Evolutionary conservation across 192 early-diverging fungal species (phyloP).

Genomic region (Coemansia sp.): DNA sequence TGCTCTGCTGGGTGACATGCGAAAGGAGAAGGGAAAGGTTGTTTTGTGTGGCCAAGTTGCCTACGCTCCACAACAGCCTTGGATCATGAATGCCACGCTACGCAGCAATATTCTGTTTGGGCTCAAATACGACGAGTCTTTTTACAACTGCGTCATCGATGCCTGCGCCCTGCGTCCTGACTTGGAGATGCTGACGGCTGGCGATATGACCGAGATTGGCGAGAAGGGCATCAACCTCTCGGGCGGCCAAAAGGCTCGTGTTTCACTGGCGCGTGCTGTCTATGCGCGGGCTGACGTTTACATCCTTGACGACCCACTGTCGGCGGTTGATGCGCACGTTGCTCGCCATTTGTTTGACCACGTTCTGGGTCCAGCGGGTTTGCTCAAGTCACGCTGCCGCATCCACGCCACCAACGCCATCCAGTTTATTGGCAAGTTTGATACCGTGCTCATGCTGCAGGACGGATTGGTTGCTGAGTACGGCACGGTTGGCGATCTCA

Average conservation of each 20-base stretch:
- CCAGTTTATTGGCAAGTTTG: constrained; percentile 65
- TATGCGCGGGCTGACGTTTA: constrained; percentile 84
- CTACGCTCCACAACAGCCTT: constrained; percentile 63
- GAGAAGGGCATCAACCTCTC: constrained; percentile 84
- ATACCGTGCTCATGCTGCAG: constrained; percentile 59
- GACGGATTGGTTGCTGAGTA: constrained; percentile 70
- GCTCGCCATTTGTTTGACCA: constrained; percentile 78
- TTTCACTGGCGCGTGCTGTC: constrained; percentile 63
- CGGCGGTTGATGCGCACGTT: constrained; percentile 68
- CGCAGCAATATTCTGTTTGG: constrained; percentile 90
- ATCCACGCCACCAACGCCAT: constrained; percentile 82
- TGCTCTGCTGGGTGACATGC: constrained; percentile 86
- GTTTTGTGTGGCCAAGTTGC: constrained; percentile 62
- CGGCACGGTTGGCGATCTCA: constrained; percentile 61
- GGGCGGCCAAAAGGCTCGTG: constrained; percentile 83
- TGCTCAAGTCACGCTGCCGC: constrained; percentile 46
- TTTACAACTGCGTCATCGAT: constrained; percentile 70
- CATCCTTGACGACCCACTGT: constrained; percentile 59
- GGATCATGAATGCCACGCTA: constrained; percentile 89
- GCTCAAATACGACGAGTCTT: constrained; percentile 64
- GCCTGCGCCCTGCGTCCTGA: constrained; percentile 80
- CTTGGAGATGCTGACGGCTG: constrained; percentile 75
- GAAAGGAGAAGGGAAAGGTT: constrained; percentile 64
- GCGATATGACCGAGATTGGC: constrained; percentile 89
- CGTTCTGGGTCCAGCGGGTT: constrained; percentile 53